Evolutionary conservation across 495 filamentous ascomycete genomes (phyloP), one percentile per base, ranked within the genome.

Genomic region (Aspergillus nanangensis): DNA sequence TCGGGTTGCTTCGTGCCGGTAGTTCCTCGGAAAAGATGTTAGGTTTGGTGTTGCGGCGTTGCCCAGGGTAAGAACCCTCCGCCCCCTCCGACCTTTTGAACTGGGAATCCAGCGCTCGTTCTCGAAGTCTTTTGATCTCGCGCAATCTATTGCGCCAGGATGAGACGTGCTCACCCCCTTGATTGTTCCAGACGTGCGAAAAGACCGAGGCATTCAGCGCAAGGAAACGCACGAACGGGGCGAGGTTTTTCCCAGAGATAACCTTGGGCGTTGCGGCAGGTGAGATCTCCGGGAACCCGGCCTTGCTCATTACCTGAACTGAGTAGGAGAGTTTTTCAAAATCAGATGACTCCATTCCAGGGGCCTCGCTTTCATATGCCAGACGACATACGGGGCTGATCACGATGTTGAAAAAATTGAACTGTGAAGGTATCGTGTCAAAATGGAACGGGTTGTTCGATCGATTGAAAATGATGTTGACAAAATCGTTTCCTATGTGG

Each of bases 401-500:
- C 52, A 96, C 83, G 51, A 99, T 97, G 66, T 95, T 88, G 65
- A 97, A 88, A 51, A 83, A 93, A 62, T 96, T 96, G 72, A 97
- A 95, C 51, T 88, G 84, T 0, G 88, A 91, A 0, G 88, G 88
- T 48, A 99, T 91, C 3, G 89, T 96, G 62, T 95, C 82, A 56
- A 96, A 94, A 44, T 79, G 75, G 72, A 95, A 97, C 0, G 88
- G 83, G 20, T 79, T 58, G 19, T 95, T 92, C 13, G 91, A 96
- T 47, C 93, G 87, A 60, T 99, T 99, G 71, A 90, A 99, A 39
- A 99, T 82, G 54, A 99, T 95, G 55, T 94, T 97, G 52, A 99
- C 94, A 56, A 85, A 94, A 68, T 99, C 95, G 57, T 99, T 99
- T 32, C 94, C 94, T 33, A 95, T 90, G 56, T 99, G 95, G 3